Evolutionary conservation across 371 early-diverging fungal genomes (phyloP), one percentile per base, ranked within the genome.

Genomic region (Lichtheimia ornata): DNA sequence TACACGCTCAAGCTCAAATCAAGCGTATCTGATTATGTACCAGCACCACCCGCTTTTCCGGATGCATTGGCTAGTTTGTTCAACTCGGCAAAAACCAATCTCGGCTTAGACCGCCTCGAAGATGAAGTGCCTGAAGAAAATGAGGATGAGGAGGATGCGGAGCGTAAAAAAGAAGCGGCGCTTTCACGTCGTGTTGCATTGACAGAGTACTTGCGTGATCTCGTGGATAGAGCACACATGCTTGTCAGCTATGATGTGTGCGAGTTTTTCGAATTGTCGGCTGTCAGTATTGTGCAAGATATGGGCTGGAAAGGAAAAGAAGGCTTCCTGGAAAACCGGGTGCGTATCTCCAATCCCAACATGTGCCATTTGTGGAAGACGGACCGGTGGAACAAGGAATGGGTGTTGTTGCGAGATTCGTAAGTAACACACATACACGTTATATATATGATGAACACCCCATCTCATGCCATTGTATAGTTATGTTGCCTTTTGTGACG

Each of bases 241-340:
- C 70, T 76, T 6, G 83, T 87, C 13, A 84, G 83, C 5, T 85
- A 82, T 59, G 91, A 93, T 59, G 69, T 94, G n/a, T 90, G 88
- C 65, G 91, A 89, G 49, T 94, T 94, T 63, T 66, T 94, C 55
- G 92, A 93, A 65, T 66, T 93, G 24, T 90, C 91, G 22, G 83
- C 86, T 7, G 77, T 86, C 57, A 90, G 91, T 50, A 83, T 94
- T 50, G 77, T 81, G n/a, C 86, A 83, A 50, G 90, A 89, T 60
- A 87, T 90, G 81, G 91, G 93, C 3, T 92, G 92, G 92, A 94
- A 94, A 62, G 92, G 92, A 52, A 92, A 91, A 61, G 94, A 94
- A 65, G 91, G 90, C 11, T 87, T 86, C 58, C 63, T 93, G 66
- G 80, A 88, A 2, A 78, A 82, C 47, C 79, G 82, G 18, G 69